Evolutionary conservation across 2,329 filamentous ascomycete species (phyloP).

Genomic region (Fusarium sp.): DNA sequence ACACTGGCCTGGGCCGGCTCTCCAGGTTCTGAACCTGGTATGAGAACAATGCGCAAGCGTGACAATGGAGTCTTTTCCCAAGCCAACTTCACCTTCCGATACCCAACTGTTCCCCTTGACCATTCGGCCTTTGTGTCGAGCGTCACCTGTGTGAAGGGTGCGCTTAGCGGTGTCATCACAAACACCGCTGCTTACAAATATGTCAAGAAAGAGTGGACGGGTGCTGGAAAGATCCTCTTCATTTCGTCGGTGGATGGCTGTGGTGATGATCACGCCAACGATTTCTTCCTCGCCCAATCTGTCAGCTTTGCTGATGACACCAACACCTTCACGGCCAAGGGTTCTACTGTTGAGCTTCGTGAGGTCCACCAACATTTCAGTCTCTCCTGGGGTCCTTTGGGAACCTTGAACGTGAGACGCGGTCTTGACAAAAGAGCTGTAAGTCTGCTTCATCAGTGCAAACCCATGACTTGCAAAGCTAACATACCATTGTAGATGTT

Average conservation of each 20-base stretch:
- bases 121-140: slow-evolving; percentile 9
- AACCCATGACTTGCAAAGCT: background rate
- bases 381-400: slow-evolving; percentile 15
- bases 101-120: slow-evolving; percentile 26
- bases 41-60: slow-evolving; percentile 15
- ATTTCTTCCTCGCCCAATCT: slow-evolving; percentile 12
- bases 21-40: background rate
- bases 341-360: background rate
- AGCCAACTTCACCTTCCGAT: slow-evolving; percentile 27
- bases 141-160: background rate
- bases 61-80: slow-evolving; percentile 17
- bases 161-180: slow-evolving; percentile 2
- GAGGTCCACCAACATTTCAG: slow-evolving; percentile 2
- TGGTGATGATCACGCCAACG: slow-evolving; percentile 20
- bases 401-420: slow-evolving; percentile 15
- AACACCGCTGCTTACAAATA: slow-evolving; percentile 10
- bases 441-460: background rate
- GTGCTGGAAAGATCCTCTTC: slow-evolving; percentile 12
- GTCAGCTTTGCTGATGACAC: slow-evolving; percentile 6
- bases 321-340: slow-evolving; percentile 12
- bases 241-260: slow-evolving; percentile 17
- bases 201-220: slow-evolving; percentile 23
- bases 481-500: slow-evolving; percentile 5
- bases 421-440: slow-evolving; percentile 28
- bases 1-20: slow-evolving; percentile 29